Evolutionary conservation across 2,329 filamentous ascomycete species (phyloP), one percentile per base, ranked within the genome.

Genomic region (Paraphaeosphaeria sporulosa): DNA sequence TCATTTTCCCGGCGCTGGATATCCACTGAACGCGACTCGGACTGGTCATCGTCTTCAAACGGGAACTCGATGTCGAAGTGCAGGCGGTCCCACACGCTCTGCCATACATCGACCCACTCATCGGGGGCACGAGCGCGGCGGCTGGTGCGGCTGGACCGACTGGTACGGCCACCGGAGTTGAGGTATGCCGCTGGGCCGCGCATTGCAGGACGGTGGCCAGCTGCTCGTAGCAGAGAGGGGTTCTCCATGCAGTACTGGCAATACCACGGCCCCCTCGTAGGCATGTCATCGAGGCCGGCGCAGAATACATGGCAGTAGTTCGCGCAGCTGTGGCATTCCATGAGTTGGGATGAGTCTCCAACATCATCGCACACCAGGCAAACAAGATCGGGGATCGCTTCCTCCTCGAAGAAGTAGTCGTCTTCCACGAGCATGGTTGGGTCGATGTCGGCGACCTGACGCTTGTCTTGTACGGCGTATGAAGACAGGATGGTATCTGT

Each of bases 291-390:
- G 52, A 97, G 85, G 36, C 92, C 94, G 62, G 96, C 87, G 78
- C 95, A 99, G 77, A 96, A 92, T 50, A 93, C 93, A 78, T 99
- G 95, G 71, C 94, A 97, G 46, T 91, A 87, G 36, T 90, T 89
- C 82, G 96, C 90, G 81, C 95, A 99, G 72, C 89, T 90, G 77
- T 97, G 93, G 80, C 95, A 99, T 62, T 96, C 87, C 66, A 98
- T 88, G 55, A 97, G 86, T 19, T 93, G 85, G 65, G 96, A 91
- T 77, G 95, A 91, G 69, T 94, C 88, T 66, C 95, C 93, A 67
- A 89, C 84, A 53, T 88, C 86, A 64, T 90, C 90, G 82, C 95
- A 99, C 53, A 97, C 85, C 53, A 92, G 90, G 78, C 95, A 99
- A 78, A 95, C 98, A 19, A 92, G 91, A 58, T 87, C 87, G 58